Conservation (phyloP, 2,329 filamentous ascomycete species). For the Dactylellina haptotyla region DNA sequence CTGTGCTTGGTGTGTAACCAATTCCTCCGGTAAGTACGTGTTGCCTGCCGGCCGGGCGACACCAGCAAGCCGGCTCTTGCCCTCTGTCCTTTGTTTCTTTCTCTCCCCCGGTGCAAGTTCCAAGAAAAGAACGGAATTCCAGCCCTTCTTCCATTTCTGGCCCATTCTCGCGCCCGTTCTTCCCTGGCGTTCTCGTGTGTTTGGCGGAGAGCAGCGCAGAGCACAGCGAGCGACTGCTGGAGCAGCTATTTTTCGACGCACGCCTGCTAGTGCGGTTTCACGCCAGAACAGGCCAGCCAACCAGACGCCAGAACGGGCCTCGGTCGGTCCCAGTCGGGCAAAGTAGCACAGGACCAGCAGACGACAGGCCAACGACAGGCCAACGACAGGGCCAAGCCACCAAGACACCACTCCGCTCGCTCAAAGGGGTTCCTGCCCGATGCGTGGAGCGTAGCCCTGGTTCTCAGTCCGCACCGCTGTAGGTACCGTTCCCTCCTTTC, state of each 20-base stretch:
- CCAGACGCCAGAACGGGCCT: constrained; percentile 19
- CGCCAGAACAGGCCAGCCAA: constrained; percentile 12
- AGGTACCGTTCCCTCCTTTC: constrained; percentile 17
- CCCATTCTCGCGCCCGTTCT: neutral
- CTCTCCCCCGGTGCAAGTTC: no score
- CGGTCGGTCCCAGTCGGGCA: neutral
- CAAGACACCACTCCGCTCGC: neutral
- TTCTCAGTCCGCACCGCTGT: constrained; percentile 8
- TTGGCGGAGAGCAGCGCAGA: no score
- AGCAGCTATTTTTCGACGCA: constrained; percentile 35
- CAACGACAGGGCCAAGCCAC: constrained; percentile 14
- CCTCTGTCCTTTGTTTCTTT: neutral
- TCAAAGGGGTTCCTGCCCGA: constrained; percentile 31
- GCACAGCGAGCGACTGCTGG: constrained; percentile 9
- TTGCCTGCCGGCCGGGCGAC: constrained; percentile 26
- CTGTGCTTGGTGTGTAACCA: no score
- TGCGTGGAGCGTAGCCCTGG: constrained; percentile 23
- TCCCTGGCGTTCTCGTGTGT: no score
- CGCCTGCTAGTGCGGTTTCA: constrained; percentile 44
- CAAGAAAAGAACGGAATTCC: neutral
- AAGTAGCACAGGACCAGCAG: constrained; percentile 17
- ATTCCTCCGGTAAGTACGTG: neutral
- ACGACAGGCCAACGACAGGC: constrained; percentile 3
- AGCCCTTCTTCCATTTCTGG: neutral
- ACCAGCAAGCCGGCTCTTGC: neutral